These are phyloP conservation scores for Suillus placidus DNA, from an alignment of 768 basidiomycete genomes.

Conservation along the genomic window DNA sequence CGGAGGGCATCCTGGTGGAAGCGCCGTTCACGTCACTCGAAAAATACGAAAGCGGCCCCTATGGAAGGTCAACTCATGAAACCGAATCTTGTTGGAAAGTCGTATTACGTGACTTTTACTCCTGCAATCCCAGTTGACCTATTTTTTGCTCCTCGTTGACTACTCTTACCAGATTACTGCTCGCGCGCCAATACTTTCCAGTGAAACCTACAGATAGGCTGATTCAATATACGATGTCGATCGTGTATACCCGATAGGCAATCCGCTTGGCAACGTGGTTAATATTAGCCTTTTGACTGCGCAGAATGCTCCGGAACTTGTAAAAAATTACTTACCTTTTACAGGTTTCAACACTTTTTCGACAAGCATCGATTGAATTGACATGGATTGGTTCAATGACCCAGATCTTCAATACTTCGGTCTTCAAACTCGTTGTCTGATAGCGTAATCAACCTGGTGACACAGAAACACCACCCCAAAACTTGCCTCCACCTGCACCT, in stretches of 20 bases:
- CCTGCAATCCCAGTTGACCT: constrained; percentile 19
- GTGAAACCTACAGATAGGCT: neutral
- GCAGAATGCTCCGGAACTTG: constrained; percentile 6
- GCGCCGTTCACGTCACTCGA: constrained; percentile 84
- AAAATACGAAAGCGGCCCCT: constrained; percentile 84
- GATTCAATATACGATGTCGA: constrained; percentile 10
- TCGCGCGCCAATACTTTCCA: neutral
- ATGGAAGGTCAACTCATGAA: constrained; percentile 79
- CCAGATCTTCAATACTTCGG: neutral
- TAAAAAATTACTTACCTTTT: constrained; percentile 1
- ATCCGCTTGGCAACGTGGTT: constrained; percentile 23
- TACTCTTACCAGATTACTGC: neutral
- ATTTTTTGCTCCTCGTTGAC: constrained; percentile 18
- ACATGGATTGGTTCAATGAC: neutral
- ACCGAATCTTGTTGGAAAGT: constrained; percentile 29
- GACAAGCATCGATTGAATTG: neutral
- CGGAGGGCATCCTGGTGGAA: constrained; percentile 64
- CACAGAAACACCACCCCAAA: neutral
- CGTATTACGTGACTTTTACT: constrained; percentile 32
- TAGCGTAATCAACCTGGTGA: neutral
- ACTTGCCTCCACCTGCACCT: neutral
- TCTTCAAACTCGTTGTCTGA: neutral
- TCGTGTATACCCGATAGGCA: constrained; percentile 19
- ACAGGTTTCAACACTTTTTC: neutral
- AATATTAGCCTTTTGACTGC: constrained; percentile 33